These are phyloP conservation scores for Rhizophora apiculata DNA, from an alignment of 345 rosid genomes.

Conservation along the genomic window DNA sequence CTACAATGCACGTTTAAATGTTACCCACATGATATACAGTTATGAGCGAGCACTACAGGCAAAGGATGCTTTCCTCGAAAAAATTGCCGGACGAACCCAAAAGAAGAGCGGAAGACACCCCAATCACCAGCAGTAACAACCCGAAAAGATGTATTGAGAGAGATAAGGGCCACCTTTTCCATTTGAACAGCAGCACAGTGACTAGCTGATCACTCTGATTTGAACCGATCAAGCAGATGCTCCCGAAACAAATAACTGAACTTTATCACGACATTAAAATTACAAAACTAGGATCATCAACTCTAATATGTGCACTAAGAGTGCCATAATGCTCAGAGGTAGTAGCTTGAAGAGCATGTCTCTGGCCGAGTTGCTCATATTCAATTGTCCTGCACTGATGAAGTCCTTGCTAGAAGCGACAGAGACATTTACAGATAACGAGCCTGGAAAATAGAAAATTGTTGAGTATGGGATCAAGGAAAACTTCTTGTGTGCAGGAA, in stretches of 20 bases:
- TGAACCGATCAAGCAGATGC: neutral
- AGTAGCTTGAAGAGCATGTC: conserved; percentile 46
- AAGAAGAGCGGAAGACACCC: neutral
- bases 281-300: conserved; percentile 36
- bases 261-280: conserved; percentile 18
- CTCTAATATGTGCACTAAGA: conserved; percentile 35
- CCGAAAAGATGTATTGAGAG: conserved; percentile 5
- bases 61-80: conserved; percentile 15
- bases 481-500: neutral
- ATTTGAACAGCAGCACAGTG: no score
- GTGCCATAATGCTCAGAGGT: conserved; percentile 30
- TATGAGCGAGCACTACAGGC: conserved; percentile 3
- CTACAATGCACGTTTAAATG: no score
- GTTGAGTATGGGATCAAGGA: neutral
- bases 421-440: conserved; percentile 32
- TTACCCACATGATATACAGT: conserved; percentile 32
- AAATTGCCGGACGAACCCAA: conserved; percentile 11
- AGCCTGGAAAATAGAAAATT: conserved; percentile 12
- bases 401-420: conserved; percentile 33
- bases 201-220: no score
- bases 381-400: conserved; percentile 25
- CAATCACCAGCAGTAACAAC: conserved; percentile 11
- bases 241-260: conserved; percentile 22
- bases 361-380: conserved; percentile 22
- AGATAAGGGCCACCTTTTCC: conserved; percentile 5